Evolutionary conservation across 2,329 filamentous ascomycete genomes (phyloP).

Genomic region (Diplodia mutila): DNA sequence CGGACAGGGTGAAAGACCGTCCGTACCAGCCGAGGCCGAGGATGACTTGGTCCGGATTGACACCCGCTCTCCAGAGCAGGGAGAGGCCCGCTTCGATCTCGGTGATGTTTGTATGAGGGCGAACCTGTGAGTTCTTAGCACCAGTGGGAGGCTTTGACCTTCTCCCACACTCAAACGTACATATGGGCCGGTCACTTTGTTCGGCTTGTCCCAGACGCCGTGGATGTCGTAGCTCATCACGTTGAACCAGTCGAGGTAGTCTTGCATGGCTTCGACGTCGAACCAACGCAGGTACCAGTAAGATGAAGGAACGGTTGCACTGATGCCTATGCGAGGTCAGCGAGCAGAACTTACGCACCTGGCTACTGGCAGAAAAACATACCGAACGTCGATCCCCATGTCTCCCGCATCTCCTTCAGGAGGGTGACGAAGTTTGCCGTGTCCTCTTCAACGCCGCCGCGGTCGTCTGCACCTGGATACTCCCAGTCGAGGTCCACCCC

Average conservation of each 20-base stretch:
- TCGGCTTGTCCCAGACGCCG: constrained; percentile 35
- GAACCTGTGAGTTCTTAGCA: no score
- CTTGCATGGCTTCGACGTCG: constrained; percentile 33
- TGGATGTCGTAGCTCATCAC: constrained; percentile 52
- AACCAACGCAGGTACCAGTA: constrained; percentile 36
- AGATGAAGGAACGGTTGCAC: constrained; percentile 34
- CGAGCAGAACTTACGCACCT: no score
- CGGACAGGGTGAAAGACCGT: neutral
- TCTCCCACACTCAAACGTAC: no score
- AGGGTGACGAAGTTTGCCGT: constrained; percentile 32
- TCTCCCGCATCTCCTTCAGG: constrained; percentile 32
- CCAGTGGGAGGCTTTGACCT: no score
- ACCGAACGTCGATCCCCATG: constrained; percentile 29
- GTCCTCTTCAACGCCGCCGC: constrained; percentile 44
- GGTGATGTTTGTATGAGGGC: neutral
- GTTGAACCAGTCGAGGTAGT: constrained; percentile 48
- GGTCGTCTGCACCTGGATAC: constrained; percentile 38
- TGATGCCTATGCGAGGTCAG: constrained; percentile 25
- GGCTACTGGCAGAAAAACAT: no score
- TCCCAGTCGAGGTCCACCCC: constrained; percentile 56
- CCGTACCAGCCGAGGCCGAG: neutral
- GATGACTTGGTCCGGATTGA: neutral
- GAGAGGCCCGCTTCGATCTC: neutral
- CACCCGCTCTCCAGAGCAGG: neutral
- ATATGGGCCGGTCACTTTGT: no score